Evolutionary conservation across 495 filamentous ascomycete species (phyloP).

Genomic region (Trichocladium uniseriatum): DNA sequence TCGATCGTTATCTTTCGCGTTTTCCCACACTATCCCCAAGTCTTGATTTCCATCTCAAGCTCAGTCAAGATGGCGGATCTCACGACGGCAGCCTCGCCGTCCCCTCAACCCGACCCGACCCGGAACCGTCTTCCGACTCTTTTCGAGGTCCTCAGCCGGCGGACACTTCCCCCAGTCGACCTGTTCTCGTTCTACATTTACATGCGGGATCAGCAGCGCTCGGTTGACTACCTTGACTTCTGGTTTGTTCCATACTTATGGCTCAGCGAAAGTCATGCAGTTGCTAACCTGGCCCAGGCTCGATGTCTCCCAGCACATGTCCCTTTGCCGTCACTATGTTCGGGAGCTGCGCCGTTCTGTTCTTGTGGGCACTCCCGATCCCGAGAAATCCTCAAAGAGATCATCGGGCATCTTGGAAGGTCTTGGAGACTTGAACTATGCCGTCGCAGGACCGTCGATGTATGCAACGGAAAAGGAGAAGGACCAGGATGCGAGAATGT

Average conservation of each 20-base stretch:
- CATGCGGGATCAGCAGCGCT: conserved; percentile 96
- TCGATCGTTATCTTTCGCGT: neutral
- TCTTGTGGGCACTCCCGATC: conserved; percentile 83
- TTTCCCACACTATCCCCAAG: neutral
- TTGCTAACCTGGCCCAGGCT: conserved; percentile 54
- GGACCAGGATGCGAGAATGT: conserved; percentile 73
- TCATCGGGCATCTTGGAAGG: conserved; percentile 73
- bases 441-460: conserved; percentile 40
- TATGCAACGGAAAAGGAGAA: conserved; percentile 51
- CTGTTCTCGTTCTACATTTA: conserved; percentile 99
- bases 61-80: conserved; percentile 31
- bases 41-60: neutral
- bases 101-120: conserved; percentile 38
- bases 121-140: conserved; percentile 86
- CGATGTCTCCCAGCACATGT: conserved; percentile 98
- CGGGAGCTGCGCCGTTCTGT: conserved; percentile 89
- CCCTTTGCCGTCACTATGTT: conserved; percentile 94
- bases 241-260: conserved; percentile 50
- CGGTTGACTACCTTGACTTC: conserved; percentile 96
- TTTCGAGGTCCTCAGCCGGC: conserved; percentile 86
- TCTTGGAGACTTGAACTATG: conserved; percentile 55
- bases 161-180: conserved; percentile 86
- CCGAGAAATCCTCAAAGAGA: conserved; percentile 74
- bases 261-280: neutral
- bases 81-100: conserved; percentile 24